Base-by-base conservation (phyloP, 1,139 yeast species). In the Torulaspora pretoriensis region DNA sequence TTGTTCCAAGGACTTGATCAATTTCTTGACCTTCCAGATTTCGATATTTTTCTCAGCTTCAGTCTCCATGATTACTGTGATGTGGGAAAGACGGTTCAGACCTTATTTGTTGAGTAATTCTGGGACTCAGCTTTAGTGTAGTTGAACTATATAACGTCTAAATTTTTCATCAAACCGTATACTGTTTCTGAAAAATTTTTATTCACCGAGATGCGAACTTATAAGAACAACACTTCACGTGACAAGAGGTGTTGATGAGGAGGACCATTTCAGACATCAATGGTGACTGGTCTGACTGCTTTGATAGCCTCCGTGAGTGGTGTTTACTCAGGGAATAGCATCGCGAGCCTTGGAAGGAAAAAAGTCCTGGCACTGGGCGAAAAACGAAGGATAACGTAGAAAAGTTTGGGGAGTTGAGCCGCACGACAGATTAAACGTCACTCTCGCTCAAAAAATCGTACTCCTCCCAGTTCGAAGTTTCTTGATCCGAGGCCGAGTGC, bases 21-120 rank as follows among this genome's bases (percentile, higher is more conserved):
- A 74, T 72, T 92, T 92, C 75, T 90, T 90, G 77, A 92, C 83
- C 81, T 92, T 92, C 98, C 98, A 92, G 73, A 92, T 89, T 75
- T 92, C 96, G 68, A 92, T 92, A 72, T 89, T 90, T 74, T 86
- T 89, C 68, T 92, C 97, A 42, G 97, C 97, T 54, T 84, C 94
- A 52, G 71, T 66, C 51, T 74, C 44, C 51, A 46, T 48, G 8
- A 12, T 48, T 17, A 13, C 7, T 35, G 16, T 25, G 19, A 9
- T 29, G 8, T n/a, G 13, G 29, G 9, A 13, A n/a, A 2, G 29
- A n/a, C 38, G 12, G 28, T 17, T 23, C 27, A n/a, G 22, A 12
- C 17, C 34, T 28, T 26, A 14, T 16, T 14, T 14, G 7, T 5
- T 14, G 22, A 10, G 10, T 16, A 14, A 29, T 5, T 13, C 16